Evolutionary conservation across 2,329 filamentous ascomycete genomes (phyloP).

Genomic region (Furcasterigmium sp.): DNA sequence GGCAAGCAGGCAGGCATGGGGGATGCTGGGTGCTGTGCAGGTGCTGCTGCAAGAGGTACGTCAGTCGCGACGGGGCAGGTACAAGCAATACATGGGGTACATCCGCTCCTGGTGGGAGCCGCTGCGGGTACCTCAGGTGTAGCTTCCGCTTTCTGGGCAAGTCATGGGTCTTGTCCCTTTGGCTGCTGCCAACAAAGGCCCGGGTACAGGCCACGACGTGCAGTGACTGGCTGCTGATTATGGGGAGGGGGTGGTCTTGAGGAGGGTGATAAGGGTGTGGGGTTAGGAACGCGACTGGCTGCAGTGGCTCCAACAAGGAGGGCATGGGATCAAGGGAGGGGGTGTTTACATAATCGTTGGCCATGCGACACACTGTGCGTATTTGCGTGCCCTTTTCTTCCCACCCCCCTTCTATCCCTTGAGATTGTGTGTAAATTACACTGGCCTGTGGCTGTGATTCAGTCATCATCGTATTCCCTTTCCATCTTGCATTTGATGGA

Average conservation of each 20-base stretch:
- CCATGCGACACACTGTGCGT: neutral
- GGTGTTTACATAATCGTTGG: neutral
- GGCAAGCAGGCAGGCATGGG: no score
- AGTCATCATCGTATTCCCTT: no score
- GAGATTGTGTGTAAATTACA: no score
- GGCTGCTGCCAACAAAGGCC: neutral
- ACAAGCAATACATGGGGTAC: neutral
- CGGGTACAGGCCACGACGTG: neutral
- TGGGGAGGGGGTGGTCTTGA: no score
- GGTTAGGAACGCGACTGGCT: neutral
- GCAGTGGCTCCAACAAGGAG: neutral
- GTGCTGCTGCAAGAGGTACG: neutral
- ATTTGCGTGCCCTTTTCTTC: neutral
- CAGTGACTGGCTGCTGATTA: neutral
- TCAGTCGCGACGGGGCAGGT: conserved; percentile 1
- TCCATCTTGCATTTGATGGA: no score
- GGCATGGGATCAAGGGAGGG: neutral
- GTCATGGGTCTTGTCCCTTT: neutral
- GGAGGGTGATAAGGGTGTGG: neutral
- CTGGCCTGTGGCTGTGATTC: no score
- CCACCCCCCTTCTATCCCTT: neutral
- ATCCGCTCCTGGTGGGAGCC: neutral
- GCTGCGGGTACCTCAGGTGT: neutral
- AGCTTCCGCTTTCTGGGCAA: neutral
- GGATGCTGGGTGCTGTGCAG: neutral